These are phyloP conservation scores for Plenodomus tracheiphilus DNA, from an alignment of 2,329 filamentous ascomycete genomes.

Conservation along the genomic window DNA sequence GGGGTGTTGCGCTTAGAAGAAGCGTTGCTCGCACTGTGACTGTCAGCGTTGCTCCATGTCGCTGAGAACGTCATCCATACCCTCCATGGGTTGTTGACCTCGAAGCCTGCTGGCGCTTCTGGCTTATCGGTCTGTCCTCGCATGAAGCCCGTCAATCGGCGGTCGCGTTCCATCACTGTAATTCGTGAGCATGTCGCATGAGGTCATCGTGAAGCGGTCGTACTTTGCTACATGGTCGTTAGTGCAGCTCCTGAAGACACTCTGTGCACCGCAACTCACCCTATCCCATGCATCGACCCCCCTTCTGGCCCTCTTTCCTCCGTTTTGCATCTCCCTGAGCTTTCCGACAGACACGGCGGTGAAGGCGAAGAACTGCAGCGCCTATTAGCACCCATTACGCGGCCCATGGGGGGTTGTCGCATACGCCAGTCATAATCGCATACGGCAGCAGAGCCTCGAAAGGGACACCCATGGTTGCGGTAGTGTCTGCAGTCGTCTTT, in stretches of 20 bases:
- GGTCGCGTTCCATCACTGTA: constrained; percentile 69
- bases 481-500: constrained; percentile 22
- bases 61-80: constrained; percentile 47
- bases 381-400: constrained; percentile 19
- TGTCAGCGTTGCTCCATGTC: constrained; percentile 26
- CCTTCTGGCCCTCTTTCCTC: constrained; percentile 63
- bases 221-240: constrained; percentile 58
- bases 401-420: constrained; percentile 32
- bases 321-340: constrained; percentile 64
- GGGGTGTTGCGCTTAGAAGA: constrained; percentile 26
- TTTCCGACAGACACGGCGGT: constrained; percentile 61
- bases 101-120: constrained; percentile 63
- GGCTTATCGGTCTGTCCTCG: constrained; percentile 65
- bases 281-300: constrained; percentile 67
- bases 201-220: constrained; percentile 39
- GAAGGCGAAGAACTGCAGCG: constrained; percentile 61
- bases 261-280: constrained; percentile 49
- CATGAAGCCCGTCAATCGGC: constrained; percentile 62
- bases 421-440: constrained; percentile 64
- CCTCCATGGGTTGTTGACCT: constrained; percentile 70
- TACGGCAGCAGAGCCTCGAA: constrained; percentile 69
- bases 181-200: constrained; percentile 33
- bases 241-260: constrained; percentile 36
- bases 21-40: constrained; percentile 45
- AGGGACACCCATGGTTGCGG: constrained; percentile 63